Evolutionary conservation across 1,284 basidiomycete species (phyloP).

Genomic region (Leccinum ambiguum): DNA sequence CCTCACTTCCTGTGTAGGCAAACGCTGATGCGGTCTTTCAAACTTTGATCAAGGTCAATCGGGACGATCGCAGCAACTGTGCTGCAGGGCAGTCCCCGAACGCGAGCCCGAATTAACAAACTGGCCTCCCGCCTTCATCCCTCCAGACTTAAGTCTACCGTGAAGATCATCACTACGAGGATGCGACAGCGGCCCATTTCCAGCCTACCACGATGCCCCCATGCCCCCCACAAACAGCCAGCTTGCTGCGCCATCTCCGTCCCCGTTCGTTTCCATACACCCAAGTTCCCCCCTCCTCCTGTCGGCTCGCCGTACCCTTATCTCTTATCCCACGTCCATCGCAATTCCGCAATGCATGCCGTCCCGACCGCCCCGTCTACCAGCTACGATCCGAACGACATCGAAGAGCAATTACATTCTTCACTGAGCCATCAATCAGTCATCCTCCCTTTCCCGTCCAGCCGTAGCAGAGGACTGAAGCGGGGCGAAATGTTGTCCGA

Average conservation of each 20-base stretch:
- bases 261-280: constrained; percentile 52
- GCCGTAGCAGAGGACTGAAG: constrained; percentile 37
- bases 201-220: too few relatives aligned
- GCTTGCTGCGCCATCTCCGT: constrained; percentile 20
- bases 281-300: constrained; percentile 46
- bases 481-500: constrained; percentile 37
- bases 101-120: too few relatives aligned
- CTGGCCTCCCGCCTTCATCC: too few relatives aligned
- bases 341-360: constrained; percentile 42
- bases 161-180: too few relatives aligned
- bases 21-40: too few relatives aligned
- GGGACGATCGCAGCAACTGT: too few relatives aligned
- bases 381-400: constrained; percentile 50
- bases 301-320: constrained; percentile 74
- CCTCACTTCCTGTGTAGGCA: too few relatives aligned
- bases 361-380: constrained; percentile 43
- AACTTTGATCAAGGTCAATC: too few relatives aligned
- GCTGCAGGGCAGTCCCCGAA: too few relatives aligned
- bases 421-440: constrained; percentile 77
- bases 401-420: constrained; percentile 68
- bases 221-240: too few relatives aligned
- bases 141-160: too few relatives aligned
- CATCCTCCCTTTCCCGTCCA: constrained; percentile 46
- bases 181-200: too few relatives aligned
- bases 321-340: constrained; percentile 69